Conservation (phyloP, 2,329 filamentous ascomycete genomes). For the Alternaria sp. region DNA sequence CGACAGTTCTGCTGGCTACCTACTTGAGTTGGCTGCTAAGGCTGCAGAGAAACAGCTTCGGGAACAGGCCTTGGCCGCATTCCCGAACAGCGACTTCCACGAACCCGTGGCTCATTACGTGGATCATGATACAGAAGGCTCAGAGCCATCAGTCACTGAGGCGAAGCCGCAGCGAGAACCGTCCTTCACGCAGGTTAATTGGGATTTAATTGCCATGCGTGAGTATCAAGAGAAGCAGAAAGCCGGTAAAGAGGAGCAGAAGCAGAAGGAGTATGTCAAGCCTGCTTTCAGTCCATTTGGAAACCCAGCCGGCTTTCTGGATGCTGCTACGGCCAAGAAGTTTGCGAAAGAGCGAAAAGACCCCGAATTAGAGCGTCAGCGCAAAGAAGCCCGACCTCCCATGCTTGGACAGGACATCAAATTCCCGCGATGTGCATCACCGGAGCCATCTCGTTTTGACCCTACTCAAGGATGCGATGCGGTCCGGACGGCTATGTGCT, state of each 20-base stretch:
- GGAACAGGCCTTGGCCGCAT: constrained; percentile 77
- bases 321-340: constrained; percentile 34
- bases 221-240: constrained; percentile 72
- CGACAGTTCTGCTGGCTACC: constrained; percentile 75
- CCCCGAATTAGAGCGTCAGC: constrained; percentile 59
- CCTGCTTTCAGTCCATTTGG: constrained; percentile 46
- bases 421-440: constrained; percentile 83
- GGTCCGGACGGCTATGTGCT: constrained; percentile 57
- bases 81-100: constrained; percentile 73
- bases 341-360: constrained; percentile 44
- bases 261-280: constrained; percentile 24
- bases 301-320: constrained; percentile 42
- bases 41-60: constrained; percentile 81
- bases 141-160: constrained; percentile 27
- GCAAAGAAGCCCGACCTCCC: constrained; percentile 71
- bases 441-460: constrained; percentile 83
- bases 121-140: constrained; percentile 62
- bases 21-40: constrained; percentile 79
- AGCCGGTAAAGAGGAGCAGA: constrained; percentile 32
- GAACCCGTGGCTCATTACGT: constrained; percentile 76
- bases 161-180: constrained; percentile 60
- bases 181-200: constrained; percentile 69
- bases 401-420: constrained; percentile 85
- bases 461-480: constrained; percentile 69
- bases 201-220: constrained; percentile 83